Evolutionary conservation across 768 basidiomycete genomes (phyloP).

Genomic region (Tulasnella sp.): DNA sequence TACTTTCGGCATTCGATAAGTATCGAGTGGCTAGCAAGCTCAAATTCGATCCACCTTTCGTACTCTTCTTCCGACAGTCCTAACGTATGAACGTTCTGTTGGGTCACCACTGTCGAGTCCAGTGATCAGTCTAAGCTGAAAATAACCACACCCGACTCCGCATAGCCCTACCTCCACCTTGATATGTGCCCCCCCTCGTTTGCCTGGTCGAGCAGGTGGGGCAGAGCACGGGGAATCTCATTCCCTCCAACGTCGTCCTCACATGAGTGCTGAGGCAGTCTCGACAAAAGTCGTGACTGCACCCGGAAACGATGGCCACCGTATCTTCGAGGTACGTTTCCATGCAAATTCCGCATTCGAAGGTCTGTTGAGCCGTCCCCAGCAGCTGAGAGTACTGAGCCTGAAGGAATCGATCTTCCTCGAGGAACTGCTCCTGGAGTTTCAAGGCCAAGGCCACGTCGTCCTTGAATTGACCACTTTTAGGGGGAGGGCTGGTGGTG

Average conservation of each 20-base stretch:
- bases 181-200: slow-evolving; percentile 2
- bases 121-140: background rate
- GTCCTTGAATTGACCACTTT: background rate
- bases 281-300: slow-evolving; percentile 49
- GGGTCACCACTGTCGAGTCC: slow-evolving; percentile 34
- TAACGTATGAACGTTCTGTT: slow-evolving; percentile 37
- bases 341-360: slow-evolving; percentile 51
- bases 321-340: slow-evolving; percentile 41
- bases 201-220: slow-evolving; percentile 41
- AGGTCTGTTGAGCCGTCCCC: slow-evolving; percentile 24
- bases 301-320: slow-evolving; percentile 38
- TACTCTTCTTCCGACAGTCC: slow-evolving; percentile 41
- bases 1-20: slow-evolving; percentile 44
- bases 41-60: slow-evolving; percentile 40
- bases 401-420: background rate
- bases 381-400: background rate
- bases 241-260: slow-evolving; percentile 42
- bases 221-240: slow-evolving; percentile 53
- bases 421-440: background rate
- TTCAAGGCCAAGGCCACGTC: background rate
- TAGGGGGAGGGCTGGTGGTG: background rate
- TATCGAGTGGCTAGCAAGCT: slow-evolving; percentile 39
- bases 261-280: slow-evolving; percentile 43
- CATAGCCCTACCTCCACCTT: slow-evolving; percentile 32
- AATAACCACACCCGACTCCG: background rate